A percentile compares a stretch with the other conserved stretches of the same genome.
Conservation (phyloP, 352 stramenopile species). For the Pythium phragmiticola region DNA sequence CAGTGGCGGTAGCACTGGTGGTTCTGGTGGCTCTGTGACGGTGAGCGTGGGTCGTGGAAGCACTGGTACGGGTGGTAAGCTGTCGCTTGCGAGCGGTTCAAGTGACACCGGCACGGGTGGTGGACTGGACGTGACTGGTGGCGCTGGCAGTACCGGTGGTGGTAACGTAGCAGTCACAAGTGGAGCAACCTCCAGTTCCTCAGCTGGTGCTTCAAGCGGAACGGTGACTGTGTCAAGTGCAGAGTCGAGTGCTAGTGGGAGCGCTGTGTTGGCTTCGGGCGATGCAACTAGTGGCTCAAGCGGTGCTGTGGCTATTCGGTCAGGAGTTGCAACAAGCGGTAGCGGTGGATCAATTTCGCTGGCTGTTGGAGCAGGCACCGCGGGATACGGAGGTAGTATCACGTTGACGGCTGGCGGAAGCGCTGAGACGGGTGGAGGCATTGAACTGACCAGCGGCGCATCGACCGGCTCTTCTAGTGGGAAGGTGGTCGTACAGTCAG, state of each 20-base stretch:
- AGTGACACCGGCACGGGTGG: too few species aligned
- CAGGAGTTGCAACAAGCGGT: conserved; percentile 16
- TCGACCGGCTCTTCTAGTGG: not conserved
- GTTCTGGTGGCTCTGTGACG: too few species aligned
- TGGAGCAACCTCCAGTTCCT: conserved; percentile 3
- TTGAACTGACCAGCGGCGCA: conserved; percentile 9
- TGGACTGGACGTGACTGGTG: not conserved
- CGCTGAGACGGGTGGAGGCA: conserved; percentile 12
- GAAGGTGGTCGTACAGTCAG: conserved; percentile 7
- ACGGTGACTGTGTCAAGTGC: conserved; percentile 14
- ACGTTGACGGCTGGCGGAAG: conserved; percentile 17
- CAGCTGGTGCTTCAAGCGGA: conserved; percentile 12
- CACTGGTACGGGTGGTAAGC: too few species aligned
- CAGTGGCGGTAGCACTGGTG: too few species aligned
- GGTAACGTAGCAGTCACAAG: conserved; percentile 8
- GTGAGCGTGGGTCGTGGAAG: too few species aligned
- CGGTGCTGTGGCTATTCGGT: conserved; percentile 14
- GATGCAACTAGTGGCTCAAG: conserved; percentile 10
- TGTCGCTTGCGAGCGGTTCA: too few species aligned
- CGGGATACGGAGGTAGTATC: conserved; percentile 34
- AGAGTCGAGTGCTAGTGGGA: conserved; percentile 6
- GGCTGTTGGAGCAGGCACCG: conserved; percentile 29
- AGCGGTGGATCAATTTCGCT: conserved; percentile 28
- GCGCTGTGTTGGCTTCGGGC: conserved; percentile 13
- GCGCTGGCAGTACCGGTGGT: conserved; percentile 1